Conservation (phyloP, 352 stramenopile species). For the Pythium phragmiticola region DNA sequence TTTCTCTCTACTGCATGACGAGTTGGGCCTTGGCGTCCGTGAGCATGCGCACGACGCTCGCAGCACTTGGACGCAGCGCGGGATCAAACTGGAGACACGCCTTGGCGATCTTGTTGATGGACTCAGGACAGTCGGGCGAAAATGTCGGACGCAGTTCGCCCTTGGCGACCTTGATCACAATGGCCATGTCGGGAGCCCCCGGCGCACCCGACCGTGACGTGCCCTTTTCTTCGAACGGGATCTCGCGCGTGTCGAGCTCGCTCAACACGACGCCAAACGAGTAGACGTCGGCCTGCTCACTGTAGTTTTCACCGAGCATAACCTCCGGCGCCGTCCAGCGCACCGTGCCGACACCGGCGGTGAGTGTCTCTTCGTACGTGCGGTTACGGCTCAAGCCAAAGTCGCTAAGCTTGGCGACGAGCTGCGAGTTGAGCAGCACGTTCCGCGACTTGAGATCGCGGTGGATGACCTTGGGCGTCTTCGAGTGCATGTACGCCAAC, state of each 20-base stretch:
- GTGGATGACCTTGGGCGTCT: constrained; percentile 79
- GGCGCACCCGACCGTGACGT: constrained; percentile 36
- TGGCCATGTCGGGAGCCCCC: constrained; percentile 69
- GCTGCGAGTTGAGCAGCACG: constrained; percentile 56
- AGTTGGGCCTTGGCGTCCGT: constrained; percentile 65
- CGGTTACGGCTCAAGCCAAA: constrained; percentile 82
- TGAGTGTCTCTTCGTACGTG: constrained; percentile 85
- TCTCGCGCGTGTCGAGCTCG: constrained; percentile 85
- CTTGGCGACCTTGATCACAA: constrained; percentile 81
- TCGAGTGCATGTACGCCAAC: constrained; percentile 83
- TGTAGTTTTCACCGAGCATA: constrained; percentile 88
- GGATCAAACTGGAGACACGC: constrained; percentile 86
- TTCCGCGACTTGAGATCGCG: constrained; percentile 45
- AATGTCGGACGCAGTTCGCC: constrained; percentile 80
- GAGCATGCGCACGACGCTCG: constrained; percentile 77
- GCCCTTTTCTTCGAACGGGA: constrained; percentile 86
- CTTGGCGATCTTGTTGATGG: constrained; percentile 61
- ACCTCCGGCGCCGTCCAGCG: constrained; percentile 87
- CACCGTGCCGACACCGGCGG: constrained; percentile 77
- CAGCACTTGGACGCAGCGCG: constrained; percentile 68
- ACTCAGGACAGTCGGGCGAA: constrained; percentile 33
- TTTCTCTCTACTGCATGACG: constrained; percentile 29
- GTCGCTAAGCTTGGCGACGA: constrained; percentile 84
- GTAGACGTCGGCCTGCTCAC: constrained; percentile 85
- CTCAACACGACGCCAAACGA: constrained; percentile 87